phyloP scores from a whole-genome alignment of 805 yeast species.

The Myxozyma neglecta region DNA sequence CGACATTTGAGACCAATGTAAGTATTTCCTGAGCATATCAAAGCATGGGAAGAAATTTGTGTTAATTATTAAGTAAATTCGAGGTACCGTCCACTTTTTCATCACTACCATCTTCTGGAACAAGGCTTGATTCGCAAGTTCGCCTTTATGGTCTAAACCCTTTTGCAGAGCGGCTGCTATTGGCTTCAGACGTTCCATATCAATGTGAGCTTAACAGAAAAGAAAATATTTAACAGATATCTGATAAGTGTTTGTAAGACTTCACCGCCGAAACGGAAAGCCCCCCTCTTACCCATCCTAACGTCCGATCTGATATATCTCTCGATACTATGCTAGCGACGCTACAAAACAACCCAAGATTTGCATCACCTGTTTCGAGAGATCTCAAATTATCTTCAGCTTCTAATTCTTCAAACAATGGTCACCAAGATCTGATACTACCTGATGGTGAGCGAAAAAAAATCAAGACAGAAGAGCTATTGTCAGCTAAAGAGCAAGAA shows the following conservation, averaged over 20 bases:
- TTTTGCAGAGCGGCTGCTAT: conserved; percentile 17
- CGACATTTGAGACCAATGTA: conserved; percentile 18
- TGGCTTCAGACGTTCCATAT: conserved; percentile 17
- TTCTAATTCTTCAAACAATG: not conserved
- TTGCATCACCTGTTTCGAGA: not conserved
- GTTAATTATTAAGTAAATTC: not conserved
- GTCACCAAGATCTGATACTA: not conserved
- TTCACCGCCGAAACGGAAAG: not conserved
- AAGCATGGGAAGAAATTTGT: not conserved
- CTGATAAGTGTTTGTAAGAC: not conserved
- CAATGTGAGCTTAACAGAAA: conserved; percentile 3
- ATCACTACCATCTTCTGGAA: conserved; percentile 9
- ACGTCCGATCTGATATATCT: not conserved
- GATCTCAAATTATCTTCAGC: not conserved
- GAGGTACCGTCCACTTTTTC: conserved; percentile 13
- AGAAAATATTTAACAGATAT: not conserved
- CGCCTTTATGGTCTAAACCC: conserved; percentile 4
- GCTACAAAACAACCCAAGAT: not conserved
- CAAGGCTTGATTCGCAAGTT: not conserved
- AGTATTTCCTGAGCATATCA: not conserved
- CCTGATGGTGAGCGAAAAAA: not conserved
- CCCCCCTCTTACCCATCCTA: not conserved
- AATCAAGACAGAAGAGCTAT: not conserved
- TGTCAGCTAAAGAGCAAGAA: not conserved
- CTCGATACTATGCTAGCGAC: conserved; percentile 8